phyloP scores from a whole-genome alignment of 768 basidiomycete species.

The Clavaria fumosa region DNA sequence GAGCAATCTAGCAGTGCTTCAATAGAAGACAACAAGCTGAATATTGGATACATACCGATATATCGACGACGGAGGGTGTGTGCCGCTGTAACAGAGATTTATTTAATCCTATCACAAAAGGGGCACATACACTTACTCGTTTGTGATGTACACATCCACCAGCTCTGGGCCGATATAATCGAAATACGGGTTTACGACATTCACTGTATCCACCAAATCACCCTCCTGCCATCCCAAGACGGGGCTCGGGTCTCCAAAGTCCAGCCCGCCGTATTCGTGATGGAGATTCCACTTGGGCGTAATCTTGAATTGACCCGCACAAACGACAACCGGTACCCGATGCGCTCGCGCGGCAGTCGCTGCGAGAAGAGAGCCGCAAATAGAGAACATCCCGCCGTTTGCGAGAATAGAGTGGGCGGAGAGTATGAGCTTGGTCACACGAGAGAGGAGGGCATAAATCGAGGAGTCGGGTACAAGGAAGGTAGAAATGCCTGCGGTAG shows the following conservation, averaged over 20 bases:
- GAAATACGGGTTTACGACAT: constrained; percentile 91
- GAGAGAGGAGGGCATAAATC: constrained; percentile 89
- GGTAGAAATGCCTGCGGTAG: constrained; percentile 76
- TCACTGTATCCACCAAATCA: constrained; percentile 69
- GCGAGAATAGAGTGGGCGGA: constrained; percentile 94
- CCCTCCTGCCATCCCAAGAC: constrained; percentile 68
- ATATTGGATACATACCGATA: too few species aligned
- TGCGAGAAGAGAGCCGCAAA: constrained; percentile 71
- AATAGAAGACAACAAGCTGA: too few species aligned
- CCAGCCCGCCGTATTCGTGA: constrained; percentile 72
- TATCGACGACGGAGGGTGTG: constrained; percentile 90
- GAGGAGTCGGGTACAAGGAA: constrained; percentile 95
- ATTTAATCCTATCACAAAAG: neutral
- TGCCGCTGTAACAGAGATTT: constrained; percentile 45
- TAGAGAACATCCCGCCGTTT: constrained; percentile 90
- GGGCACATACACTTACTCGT: constrained; percentile 60
- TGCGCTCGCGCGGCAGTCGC: constrained; percentile 82
- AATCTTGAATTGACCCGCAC: constrained; percentile 92
- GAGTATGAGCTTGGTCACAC: constrained; percentile 91
- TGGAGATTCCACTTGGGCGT: constrained; percentile 85
- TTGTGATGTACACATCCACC: constrained; percentile 88
- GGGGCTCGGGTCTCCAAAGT: constrained; percentile 52
- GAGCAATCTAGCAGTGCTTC: constrained; percentile 59
- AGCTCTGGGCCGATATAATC: constrained; percentile 91
- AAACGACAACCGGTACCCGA: constrained; percentile 84